phyloP scores from a whole-genome alignment of 2,329 filamentous ascomycete species.

The Sclerotinia spermophila region DNA sequence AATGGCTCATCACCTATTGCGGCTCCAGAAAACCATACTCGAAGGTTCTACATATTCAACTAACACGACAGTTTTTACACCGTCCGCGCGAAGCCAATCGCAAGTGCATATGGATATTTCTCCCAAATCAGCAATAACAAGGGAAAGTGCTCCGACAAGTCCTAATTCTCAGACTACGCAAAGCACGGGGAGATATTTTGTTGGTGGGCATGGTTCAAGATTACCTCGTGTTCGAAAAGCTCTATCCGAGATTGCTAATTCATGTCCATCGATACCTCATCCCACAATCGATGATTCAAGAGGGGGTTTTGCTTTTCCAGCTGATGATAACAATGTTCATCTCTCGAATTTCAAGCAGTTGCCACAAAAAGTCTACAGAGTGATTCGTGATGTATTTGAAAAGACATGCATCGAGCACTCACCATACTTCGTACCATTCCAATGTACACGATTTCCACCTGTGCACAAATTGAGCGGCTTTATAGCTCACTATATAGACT shows the following conservation, averaged over 20 bases:
- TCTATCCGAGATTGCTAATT: conserved; percentile 22
- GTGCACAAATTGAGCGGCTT: conserved; percentile 28
- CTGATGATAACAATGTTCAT: conserved; percentile 7
- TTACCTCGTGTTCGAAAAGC: conserved; percentile 28
- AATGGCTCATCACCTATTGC: conserved; percentile 14
- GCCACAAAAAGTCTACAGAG: conserved; percentile 23
- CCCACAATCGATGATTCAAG: background rate
- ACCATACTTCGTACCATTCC: conserved; percentile 20
- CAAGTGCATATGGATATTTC: conserved; percentile 13
- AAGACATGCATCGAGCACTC: conserved; percentile 25
- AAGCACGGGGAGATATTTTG: conserved; percentile 29
- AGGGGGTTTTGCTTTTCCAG: conserved; percentile 21
- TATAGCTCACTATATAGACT: conserved; percentile 39
- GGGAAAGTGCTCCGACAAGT: background rate
- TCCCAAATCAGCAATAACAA: conserved; percentile 22
- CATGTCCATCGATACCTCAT: conserved; percentile 9
- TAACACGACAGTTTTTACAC: background rate
- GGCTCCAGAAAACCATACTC: background rate
- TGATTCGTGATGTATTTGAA: conserved; percentile 24
- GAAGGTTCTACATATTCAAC: background rate
- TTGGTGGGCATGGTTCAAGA: conserved; percentile 32
- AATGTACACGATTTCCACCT: conserved; percentile 24
- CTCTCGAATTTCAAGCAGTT: conserved; percentile 12
- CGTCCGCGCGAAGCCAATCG: conserved; percentile 10
- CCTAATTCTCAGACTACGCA: conserved; percentile 21